phyloP scores from a whole-genome alignment of 2,329 filamentous ascomycete genomes.

The Fusarium udum region DNA sequence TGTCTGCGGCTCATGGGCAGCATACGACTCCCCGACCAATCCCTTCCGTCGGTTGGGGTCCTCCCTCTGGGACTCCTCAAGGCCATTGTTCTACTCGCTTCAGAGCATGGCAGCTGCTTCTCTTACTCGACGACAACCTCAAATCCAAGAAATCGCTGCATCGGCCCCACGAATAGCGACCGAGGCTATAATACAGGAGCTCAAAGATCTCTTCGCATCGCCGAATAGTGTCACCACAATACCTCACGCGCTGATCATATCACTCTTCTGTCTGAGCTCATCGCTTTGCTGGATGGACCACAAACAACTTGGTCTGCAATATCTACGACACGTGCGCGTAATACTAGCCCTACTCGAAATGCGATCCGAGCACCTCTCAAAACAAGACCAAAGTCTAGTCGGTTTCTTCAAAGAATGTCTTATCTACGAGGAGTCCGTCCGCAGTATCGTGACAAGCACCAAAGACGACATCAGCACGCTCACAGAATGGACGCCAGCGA shows the following conservation, averaged over 20 bases:
- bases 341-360: constrained; percentile 30
- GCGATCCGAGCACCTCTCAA: constrained; percentile 8
- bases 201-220: constrained; percentile 16
- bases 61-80: constrained; percentile 22
- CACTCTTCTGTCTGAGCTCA: constrained; percentile 32
- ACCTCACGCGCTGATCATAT: constrained; percentile 29
- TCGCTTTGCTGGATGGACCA: constrained; percentile 35
- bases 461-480: constrained; percentile 33
- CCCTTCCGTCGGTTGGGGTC: constrained; percentile 29
- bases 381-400: constrained; percentile 22
- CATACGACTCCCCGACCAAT: constrained; percentile 33
- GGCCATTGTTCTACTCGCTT: constrained; percentile 30
- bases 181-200: constrained; percentile 30
- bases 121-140: constrained; percentile 9
- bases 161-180: constrained; percentile 27
- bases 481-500: constrained; percentile 19
- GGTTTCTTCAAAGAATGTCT: constrained; percentile 36
- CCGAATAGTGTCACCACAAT: constrained; percentile 23
- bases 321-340: constrained; percentile 30
- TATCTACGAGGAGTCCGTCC: constrained; percentile 32
- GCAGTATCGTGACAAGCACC: constrained; percentile 31
- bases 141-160: constrained; percentile 27
- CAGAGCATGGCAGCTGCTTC: constrained; percentile 38
- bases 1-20: constrained; percentile 35
- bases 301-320: constrained; percentile 34